Conservation (phyloP, 202 grass and related monocot genomes). For the Cymbopogon flexuosus region DNA sequence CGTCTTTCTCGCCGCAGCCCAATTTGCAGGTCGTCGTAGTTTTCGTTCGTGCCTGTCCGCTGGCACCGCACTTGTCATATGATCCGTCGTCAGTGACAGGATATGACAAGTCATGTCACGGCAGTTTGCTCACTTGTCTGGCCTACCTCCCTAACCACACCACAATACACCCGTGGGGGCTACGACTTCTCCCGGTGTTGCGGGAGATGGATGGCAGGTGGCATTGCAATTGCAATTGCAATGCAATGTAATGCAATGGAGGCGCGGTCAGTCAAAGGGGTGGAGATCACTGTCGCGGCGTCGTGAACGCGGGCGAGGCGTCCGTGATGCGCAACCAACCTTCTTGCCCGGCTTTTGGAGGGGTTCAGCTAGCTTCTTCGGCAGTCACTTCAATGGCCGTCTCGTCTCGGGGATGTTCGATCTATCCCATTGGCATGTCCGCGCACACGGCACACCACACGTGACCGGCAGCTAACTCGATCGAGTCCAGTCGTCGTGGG, state of each 20-base stretch:
- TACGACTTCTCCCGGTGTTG: slow-evolving; percentile 5
- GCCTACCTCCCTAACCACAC: not conserved
- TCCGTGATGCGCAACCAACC: slow-evolving; percentile 37
- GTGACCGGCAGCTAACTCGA: slow-evolving; percentile 23
- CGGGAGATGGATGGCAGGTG: slow-evolving; percentile 20
- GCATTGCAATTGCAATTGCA: not conserved
- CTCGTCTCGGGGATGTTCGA: slow-evolving; percentile 20
- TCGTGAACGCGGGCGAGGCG: slow-evolving; percentile 26
- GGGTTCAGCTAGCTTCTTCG: no score
- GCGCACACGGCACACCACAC: not conserved
- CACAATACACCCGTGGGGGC: not conserved
- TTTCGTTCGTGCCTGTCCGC: not conserved
- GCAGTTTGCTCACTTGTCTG: not conserved
- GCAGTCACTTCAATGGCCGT: slow-evolving; percentile 26
- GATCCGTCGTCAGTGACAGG: not conserved
- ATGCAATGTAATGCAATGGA: not conserved
- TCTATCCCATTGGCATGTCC: slow-evolving; percentile 9
- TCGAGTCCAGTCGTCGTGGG: not conserved
- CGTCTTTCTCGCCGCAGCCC: no score
- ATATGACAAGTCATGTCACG: slow-evolving; percentile 14
- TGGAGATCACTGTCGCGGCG: slow-evolving; percentile 31
- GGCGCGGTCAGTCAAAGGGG: slow-evolving; percentile 1
- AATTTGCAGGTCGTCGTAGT: not conserved
- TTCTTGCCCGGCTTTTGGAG: slow-evolving; percentile 11
- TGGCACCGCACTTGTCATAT: not conserved